Conservation (phyloP, 2,329 filamentous ascomycete genomes). For the Triangularia verruculosa region DNA sequence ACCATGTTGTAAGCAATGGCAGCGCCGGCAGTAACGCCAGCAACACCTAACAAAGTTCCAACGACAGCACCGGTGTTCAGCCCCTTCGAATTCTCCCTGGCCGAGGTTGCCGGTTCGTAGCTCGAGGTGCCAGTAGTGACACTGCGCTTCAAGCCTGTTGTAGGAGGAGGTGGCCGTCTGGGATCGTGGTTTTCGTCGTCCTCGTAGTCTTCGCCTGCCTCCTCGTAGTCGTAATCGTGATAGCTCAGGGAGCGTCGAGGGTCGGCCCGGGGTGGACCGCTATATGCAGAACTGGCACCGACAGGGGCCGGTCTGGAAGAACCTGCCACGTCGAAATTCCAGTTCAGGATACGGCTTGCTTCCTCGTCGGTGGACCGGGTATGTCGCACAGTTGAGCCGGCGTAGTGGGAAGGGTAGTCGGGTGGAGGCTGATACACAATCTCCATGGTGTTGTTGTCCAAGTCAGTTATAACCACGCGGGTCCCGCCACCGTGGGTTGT, state of each 20-base stretch:
- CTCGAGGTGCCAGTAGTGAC: conserved; percentile 31
- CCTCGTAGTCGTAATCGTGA: conserved; percentile 30
- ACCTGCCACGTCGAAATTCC: conserved; percentile 46
- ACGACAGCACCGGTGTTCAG: conserved; percentile 63
- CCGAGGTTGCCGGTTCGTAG: conserved; percentile 30
- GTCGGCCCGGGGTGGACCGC: conserved; percentile 23
- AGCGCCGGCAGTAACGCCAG: conserved; percentile 69
- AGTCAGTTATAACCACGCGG: conserved; percentile 64
- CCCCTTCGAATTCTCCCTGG: conserved; percentile 40
- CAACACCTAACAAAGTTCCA: conserved; percentile 61
- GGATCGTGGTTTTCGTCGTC: conserved; percentile 24
- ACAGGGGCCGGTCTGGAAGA: conserved; percentile 29
- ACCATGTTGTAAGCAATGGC: conserved; percentile 72
- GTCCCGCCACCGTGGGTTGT: conserved; percentile 34
- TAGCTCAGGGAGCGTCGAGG: conserved; percentile 29
- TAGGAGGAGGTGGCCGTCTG: conserved; percentile 24
- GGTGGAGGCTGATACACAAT: conserved; percentile 58
- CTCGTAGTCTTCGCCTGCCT: conserved; percentile 27
- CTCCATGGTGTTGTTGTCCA: conserved; percentile 82
- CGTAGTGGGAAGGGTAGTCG: conserved; percentile 37
- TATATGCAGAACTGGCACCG: conserved; percentile 19
- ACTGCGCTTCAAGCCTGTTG: conserved; percentile 20
- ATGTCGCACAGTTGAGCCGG: conserved; percentile 34
- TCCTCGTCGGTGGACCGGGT: conserved; percentile 40
- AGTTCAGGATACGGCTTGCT: conserved; percentile 45